phyloP scores from a whole-genome alignment of 176 grass and related monocot species.

The Secale cereale region DNA sequence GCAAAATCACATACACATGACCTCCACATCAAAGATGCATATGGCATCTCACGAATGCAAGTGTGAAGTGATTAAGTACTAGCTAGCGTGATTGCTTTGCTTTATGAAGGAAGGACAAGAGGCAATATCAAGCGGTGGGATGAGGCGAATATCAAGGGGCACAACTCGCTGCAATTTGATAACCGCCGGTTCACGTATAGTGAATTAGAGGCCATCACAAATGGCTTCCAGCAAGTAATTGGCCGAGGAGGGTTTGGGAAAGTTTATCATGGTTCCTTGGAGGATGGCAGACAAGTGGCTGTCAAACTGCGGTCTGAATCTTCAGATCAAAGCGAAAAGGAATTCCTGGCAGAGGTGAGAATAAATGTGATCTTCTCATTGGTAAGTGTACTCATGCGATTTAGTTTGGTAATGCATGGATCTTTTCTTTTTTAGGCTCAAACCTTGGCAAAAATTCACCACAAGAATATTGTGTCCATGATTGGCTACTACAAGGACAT shows the following conservation, averaged over 20 bases:
- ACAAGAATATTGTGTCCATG: slow-evolving; percentile 54
- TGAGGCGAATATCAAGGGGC: neutral
- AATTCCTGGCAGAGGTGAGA: neutral
- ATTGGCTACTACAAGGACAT: slow-evolving; percentile 66
- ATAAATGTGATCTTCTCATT: neutral
- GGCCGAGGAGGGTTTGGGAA: neutral
- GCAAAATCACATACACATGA: neutral
- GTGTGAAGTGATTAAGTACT: too few relatives aligned
- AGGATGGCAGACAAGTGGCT: too few relatives aligned
- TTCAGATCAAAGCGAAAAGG: neutral
- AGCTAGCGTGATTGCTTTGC: too few relatives aligned
- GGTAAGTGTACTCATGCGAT: neutral
- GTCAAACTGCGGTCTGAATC: too few relatives aligned
- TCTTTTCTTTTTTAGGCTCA: slow-evolving; percentile 35
- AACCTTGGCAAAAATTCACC: slow-evolving; percentile 54
- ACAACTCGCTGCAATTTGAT: neutral
- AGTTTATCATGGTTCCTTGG: neutral
- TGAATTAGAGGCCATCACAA: neutral
- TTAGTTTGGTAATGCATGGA: neutral
- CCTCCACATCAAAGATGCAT: too few relatives aligned
- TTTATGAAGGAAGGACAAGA: neutral
- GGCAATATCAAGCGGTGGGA: neutral
- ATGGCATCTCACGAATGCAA: neutral
- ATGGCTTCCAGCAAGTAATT: neutral
- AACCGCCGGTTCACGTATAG: neutral